Base-by-base conservation (phyloP, 805 yeast species). In the Nakazawaea ambrosiae region DNA sequence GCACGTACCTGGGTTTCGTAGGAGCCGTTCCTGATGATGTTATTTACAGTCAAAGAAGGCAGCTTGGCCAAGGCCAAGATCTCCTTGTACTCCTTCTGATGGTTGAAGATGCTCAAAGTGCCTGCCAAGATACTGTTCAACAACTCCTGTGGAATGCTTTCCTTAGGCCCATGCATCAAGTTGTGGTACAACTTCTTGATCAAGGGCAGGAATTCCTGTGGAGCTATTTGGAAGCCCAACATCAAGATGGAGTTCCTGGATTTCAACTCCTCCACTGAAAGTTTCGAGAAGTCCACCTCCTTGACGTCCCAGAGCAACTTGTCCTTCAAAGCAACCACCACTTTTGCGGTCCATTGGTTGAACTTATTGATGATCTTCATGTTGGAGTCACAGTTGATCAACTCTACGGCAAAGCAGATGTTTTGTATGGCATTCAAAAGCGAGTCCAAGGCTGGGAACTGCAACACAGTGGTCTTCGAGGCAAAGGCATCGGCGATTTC, bases 41-140 rank as follows among this genome's bases (percentile, higher is more conserved):
- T 61, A 9, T 57, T 58, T 9, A 60, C 59, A 4, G 75, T 66
- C 2, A 65, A 64, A 31, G 67, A 62, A 5, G 78, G 63, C 40
- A 66, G 66, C 44, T 75, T 75, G 10, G 68, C 71, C 15, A 79
- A 51, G 23, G 73, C 74, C 24, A 70, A 55, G 5, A 78, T 57
- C 46, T 72, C 78, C 53, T 81, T 81, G 67, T 78, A 81, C 26
- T 75, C 78, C 45, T 73, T 70, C 35, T 57, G 55, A 26, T 59
- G 58, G 29, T 57, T 55, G 20, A 57, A 51, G 24, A 75, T 58
- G 3, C 65, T 54, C 9, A 68, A 55, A 3, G 33, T 19, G 7
- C 36, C 36, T 10, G 66, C 59, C 35, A 79, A 56, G 5, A 67
- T 57, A 20, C 73, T 59, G 7, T 65, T 56, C 14, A 75, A 49